Evolutionary conservation across 495 filamentous ascomycete species (phyloP), one percentile per base, ranked within the genome.

Genomic region (Collariella sp.): DNA sequence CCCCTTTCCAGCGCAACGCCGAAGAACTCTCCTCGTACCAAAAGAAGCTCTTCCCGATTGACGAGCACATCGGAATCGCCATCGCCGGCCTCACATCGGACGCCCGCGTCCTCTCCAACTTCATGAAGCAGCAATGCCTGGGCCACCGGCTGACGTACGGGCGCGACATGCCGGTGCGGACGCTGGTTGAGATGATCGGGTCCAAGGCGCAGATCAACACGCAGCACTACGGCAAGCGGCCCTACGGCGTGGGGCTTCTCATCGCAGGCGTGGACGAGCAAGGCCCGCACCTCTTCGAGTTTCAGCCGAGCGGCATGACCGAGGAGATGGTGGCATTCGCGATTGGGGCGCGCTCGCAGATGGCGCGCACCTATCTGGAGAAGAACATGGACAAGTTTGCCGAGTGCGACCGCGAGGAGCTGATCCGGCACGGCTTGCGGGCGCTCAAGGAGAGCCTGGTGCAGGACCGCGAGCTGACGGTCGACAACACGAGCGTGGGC

Each of bases 11-110:
- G 93, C 84, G 93, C 69, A 96, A 97, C 63, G 93, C 93, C 66
- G 93, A 98, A 84, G 93, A 98, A 73, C 87, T 98, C 56, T 96
- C 94, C 51, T 97, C 94, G 43, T 98, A 98, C 78, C 93, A 98
- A 75, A 96, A 95, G 80, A 98, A 98, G 78, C 83, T 98, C 66
- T 96, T 98, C 74, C 83, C 82, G 64, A 87, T 98, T 75, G 93
- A 98, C 73, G 84, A 87, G 62, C 94, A 98, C 75, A 85, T 93
- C 64, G 93, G 90, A 61, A 81, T 97, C 68, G 89, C 91, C 62
- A 91, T 98, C 67, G 93, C 93, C 63, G 93, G 93, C 57, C 88
- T 98, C 54, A 91, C 94, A 51, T 96, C 93, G 58, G 93, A 98
- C 75, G 94, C 93, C 69, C 91, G 93, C 62, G 93, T 98, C 65